Conservation (phyloP, 176 grass and related monocot genomes). For the Luzula sylvatica region DNA sequence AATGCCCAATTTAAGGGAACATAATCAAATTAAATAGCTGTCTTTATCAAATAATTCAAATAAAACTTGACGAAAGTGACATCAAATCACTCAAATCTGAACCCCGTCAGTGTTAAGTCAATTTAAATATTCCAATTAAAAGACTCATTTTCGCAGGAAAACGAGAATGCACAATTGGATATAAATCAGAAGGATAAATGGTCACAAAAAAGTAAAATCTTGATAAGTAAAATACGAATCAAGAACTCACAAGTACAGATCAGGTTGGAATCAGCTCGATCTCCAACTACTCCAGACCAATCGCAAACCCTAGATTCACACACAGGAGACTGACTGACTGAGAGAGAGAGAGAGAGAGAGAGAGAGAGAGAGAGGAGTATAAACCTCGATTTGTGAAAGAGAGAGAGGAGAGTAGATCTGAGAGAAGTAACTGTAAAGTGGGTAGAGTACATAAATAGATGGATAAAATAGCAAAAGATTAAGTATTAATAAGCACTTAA, state of each 20-base stretch:
- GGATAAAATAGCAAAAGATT: not conserved
- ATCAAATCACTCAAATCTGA: no score
- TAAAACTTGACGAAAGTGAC: no score
- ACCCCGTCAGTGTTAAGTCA: no score
- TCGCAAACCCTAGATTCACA: slow-evolving; percentile 23
- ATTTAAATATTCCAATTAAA: no score
- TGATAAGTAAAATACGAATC: slow-evolving; percentile 14
- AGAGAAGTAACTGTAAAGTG: slow-evolving; percentile 6
- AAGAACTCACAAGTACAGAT: slow-evolving; percentile 9
- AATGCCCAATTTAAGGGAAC: no score
- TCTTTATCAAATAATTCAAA: no score
- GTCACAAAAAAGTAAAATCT: no score
- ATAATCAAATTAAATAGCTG: no score
- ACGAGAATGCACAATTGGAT: not conserved
- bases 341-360: slow-evolving; percentile 30
- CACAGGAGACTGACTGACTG: not conserved
- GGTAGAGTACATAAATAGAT: not conserved
- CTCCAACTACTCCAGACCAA: slow-evolving; percentile 19
- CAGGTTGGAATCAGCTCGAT: slow-evolving; percentile 8
- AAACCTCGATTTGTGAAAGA: slow-evolving; percentile 8
- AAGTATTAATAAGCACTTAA: not conserved
- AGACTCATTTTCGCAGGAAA: no score
- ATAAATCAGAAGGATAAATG: not conserved
- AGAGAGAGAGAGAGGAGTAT: slow-evolving; percentile 3
- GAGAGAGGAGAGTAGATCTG: slow-evolving; percentile 9